These are phyloP conservation scores for Elsinoe necatrix DNA, from an alignment of 2,329 filamentous ascomycete species.

Conservation along the genomic window DNA sequence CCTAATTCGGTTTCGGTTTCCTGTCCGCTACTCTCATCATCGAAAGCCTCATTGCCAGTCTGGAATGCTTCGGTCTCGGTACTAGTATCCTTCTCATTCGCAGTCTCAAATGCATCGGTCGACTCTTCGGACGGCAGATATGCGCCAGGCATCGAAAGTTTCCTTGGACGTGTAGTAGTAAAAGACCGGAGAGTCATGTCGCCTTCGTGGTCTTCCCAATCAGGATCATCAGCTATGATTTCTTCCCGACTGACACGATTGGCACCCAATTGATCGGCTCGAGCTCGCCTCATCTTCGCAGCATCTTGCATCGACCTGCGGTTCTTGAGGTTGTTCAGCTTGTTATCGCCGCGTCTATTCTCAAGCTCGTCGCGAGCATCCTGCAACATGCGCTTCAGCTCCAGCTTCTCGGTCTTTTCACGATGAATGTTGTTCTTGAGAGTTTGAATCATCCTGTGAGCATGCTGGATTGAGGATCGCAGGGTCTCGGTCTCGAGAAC, in stretches of 20 bases:
- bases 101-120: conserved; percentile 59
- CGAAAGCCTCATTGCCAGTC: conserved; percentile 70
- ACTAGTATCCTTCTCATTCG: conserved; percentile 63
- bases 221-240: conserved; percentile 67
- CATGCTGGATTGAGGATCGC: conserved; percentile 87
- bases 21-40: conserved; percentile 60
- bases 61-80: conserved; percentile 95
- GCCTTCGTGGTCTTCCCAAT: conserved; percentile 78
- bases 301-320: conserved; percentile 48
- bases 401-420: conserved; percentile 97
- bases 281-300: conserved; percentile 70
- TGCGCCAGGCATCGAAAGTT: conserved; percentile 13
- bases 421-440: conserved; percentile 90
- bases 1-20: conserved; percentile 77
- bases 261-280: conserved; percentile 65
- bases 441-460: conserved; percentile 93
- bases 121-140: conserved; percentile 40
- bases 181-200: conserved; percentile 48
- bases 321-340: conserved; percentile 44
- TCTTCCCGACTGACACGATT: conserved; percentile 68
- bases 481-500: conserved; percentile 93
- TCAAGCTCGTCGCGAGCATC: conserved; percentile 90
- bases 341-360: conserved; percentile 48
- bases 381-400: conserved; percentile 88
- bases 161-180: neutral